A percentile compares a stretch with the other conserved stretches of the same genome.
Evolutionary conservation across 2,329 filamentous ascomycete species (phyloP).

Genomic region (Pseudogymnoascus sp.): DNA sequence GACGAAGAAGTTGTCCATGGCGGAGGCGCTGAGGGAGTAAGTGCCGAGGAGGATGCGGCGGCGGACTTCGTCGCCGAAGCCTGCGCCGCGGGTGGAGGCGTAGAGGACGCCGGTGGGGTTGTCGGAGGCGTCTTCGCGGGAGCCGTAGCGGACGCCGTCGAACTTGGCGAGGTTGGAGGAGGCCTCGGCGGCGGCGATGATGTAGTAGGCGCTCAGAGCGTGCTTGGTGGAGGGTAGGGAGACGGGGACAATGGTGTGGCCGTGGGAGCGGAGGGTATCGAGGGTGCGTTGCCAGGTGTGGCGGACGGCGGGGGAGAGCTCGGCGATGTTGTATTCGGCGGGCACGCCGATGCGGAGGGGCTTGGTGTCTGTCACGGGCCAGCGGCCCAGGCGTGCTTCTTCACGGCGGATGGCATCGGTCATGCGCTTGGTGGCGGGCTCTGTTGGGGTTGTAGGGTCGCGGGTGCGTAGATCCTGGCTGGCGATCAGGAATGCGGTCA

Average conservation of each 20-base stretch:
- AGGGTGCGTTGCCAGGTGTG: slow-evolving; percentile 63
- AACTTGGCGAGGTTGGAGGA: slow-evolving; percentile 96
- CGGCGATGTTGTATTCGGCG: slow-evolving; percentile 80
- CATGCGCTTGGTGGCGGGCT: neutral
- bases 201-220: slow-evolving; percentile 88
- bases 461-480: slow-evolving; percentile 17
- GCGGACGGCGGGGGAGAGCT: slow-evolving; percentile 66
- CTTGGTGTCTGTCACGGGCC: neutral
- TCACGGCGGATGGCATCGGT: neutral
- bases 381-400: neutral
- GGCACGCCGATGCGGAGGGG: slow-evolving; percentile 49
- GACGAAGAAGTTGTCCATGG: slow-evolving; percentile 94
- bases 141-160: slow-evolving; percentile 89
- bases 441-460: slow-evolving; percentile 34
- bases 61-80: slow-evolving; percentile 80
- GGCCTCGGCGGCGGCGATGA: slow-evolving; percentile 90
- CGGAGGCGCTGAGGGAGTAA: slow-evolving; percentile 82
- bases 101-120: slow-evolving; percentile 64
- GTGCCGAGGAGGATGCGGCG: slow-evolving; percentile 82
- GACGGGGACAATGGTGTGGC: slow-evolving; percentile 67
- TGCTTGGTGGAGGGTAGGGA: slow-evolving; percentile 77
- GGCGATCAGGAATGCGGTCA: slow-evolving; percentile 29
- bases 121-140: slow-evolving; percentile 36
- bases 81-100: slow-evolving; percentile 63
- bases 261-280: slow-evolving; percentile 51